Conservation (phyloP, 2,329 filamentous ascomycete genomes). For the Helotiales sp. region DNA sequence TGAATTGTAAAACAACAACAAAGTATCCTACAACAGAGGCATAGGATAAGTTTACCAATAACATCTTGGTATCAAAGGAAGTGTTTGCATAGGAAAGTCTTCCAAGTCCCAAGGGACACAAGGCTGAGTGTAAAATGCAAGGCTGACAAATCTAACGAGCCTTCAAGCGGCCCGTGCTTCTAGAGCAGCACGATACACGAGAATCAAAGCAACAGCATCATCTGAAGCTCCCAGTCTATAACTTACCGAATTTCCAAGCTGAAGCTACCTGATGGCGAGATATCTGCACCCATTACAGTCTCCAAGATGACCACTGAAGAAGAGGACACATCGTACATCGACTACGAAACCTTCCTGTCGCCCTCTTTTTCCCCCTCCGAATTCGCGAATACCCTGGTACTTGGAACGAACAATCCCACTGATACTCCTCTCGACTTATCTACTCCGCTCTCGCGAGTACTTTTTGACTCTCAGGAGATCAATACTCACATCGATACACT, state of each 20-base stretch:
- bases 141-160: no score
- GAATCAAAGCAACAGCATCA: no score
- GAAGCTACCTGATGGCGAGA: conserved; percentile 13
- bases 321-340: conserved; percentile 81
- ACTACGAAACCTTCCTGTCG: conserved; percentile 88
- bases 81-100: no score
- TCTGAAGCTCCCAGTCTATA: not conserved
- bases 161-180: no score
- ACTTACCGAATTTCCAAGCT: not conserved
- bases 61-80: no score
- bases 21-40: no score
- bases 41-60: no score
- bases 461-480: conserved; percentile 96
- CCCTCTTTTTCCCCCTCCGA: conserved; percentile 76
- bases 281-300: not conserved
- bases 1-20: no score
- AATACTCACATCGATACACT: conserved; percentile 93
- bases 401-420: conserved; percentile 86
- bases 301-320: conserved; percentile 35
- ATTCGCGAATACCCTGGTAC: conserved; percentile 88
- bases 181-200: no score
- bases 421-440: conserved; percentile 91
- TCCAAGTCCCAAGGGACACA: no score
- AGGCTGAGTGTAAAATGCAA: no score
- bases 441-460: conserved; percentile 86